Conservation (phyloP, 495 filamentous ascomycete species). For the Margaritispora aquatica region DNA sequence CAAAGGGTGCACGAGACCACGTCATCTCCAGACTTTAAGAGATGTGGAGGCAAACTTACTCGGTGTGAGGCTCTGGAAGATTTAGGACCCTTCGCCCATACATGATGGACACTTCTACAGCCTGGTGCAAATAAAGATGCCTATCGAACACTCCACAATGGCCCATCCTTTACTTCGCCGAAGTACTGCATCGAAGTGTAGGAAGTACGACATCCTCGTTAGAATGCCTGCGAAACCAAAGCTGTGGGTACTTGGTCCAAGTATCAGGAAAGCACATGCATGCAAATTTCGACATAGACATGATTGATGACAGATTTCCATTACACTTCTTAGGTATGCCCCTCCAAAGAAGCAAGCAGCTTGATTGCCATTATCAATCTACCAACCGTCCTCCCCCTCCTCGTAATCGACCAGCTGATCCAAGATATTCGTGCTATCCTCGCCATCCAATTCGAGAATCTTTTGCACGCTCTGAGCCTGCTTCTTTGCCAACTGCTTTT, state of each 20-base stretch:
- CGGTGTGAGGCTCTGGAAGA: neutral
- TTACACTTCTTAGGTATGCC: no score
- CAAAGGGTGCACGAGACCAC: neutral
- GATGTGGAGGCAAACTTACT: neutral
- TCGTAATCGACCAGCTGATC: constrained; percentile 57
- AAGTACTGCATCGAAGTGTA: neutral
- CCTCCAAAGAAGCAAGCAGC: no score
- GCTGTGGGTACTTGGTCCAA: no score
- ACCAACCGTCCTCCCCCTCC: constrained; percentile 20
- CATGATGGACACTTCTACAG: neutral
- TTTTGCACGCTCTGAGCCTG: constrained; percentile 44
- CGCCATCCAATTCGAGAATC: constrained; percentile 38
- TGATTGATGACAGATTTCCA: neutral
- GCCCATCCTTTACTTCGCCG: neutral
- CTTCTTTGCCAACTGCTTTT: constrained; percentile 53
- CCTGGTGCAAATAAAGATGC: neutral
- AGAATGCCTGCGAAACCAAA: neutral
- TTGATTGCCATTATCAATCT: neutral
- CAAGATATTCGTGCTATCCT: constrained; percentile 65
- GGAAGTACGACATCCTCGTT: neutral
- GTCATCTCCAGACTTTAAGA: neutral
- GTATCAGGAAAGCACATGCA: neutral
- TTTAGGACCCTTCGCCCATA: neutral
- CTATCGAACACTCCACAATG: neutral
- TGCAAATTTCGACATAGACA: neutral